A percentile compares a stretch with the other conserved stretches of the same genome.
Conservation (phyloP, 805 yeast genomes). For the Kluyveromyces starmeri region DNA sequence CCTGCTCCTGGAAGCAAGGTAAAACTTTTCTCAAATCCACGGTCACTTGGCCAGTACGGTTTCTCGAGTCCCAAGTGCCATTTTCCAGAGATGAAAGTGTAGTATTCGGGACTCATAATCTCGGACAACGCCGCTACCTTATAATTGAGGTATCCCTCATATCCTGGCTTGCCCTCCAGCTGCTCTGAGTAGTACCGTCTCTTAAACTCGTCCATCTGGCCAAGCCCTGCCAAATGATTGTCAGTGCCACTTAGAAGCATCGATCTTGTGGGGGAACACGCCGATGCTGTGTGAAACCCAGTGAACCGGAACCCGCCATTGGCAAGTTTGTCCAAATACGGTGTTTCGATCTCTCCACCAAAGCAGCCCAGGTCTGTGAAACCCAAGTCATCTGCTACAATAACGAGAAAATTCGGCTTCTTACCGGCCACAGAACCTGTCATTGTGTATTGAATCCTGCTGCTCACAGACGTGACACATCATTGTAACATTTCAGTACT, state of each 20-base stretch:
- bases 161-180: constrained; percentile 41
- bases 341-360: constrained; percentile 53
- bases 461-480: too few species aligned
- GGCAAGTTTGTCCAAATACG: constrained; percentile 40
- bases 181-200: constrained; percentile 29
- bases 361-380: constrained; percentile 46
- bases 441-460: too few species aligned
- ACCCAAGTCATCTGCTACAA: constrained; percentile 56
- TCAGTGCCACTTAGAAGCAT: constrained; percentile 55
- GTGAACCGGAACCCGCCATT: constrained; percentile 40
- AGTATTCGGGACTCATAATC: constrained; percentile 38
- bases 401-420: constrained; percentile 42
- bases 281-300: constrained; percentile 55
- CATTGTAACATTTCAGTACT: too few species aligned
- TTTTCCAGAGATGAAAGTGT: constrained; percentile 46
- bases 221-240: constrained; percentile 52
- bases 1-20: constrained; percentile 49
- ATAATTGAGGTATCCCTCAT: constrained; percentile 45
- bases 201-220: constrained; percentile 46
- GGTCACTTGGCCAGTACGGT: constrained; percentile 39
- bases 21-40: constrained; percentile 45
- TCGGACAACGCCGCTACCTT: constrained; percentile 47
- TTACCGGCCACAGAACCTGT: background rate
- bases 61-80: constrained; percentile 49
- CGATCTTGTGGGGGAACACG: constrained; percentile 57